phyloP scores from a whole-genome alignment of 2,329 filamentous ascomycete genomes.

The Lojkania enalia region DNA sequence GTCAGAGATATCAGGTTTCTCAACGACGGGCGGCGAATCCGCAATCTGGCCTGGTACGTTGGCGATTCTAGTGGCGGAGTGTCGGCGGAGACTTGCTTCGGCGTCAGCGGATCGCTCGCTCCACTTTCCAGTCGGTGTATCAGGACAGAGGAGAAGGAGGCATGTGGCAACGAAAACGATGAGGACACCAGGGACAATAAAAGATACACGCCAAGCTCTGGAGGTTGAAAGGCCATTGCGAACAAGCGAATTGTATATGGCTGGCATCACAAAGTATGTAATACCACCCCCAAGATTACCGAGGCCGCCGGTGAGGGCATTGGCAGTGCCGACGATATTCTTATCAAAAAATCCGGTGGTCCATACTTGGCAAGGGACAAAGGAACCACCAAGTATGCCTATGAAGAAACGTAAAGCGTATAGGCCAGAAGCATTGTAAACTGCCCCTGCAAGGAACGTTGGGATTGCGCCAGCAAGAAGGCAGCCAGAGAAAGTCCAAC shows the following conservation, averaged over 20 bases:
- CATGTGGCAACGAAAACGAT: constrained; percentile 65
- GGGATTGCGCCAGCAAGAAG: constrained; percentile 78
- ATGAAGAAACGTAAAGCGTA: constrained; percentile 76
- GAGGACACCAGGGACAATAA: constrained; percentile 78
- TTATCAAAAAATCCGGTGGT: constrained; percentile 90
- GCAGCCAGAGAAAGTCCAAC: constrained; percentile 73
- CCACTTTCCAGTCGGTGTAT: constrained; percentile 82
- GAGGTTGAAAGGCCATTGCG: constrained; percentile 61
- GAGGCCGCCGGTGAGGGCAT: constrained; percentile 71
- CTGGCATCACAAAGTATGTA: constrained; percentile 77
- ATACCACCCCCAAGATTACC: constrained; percentile 34
- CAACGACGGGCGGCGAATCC: constrained; percentile 46
- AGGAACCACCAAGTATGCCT: constrained; percentile 73
- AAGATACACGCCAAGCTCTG: constrained; percentile 78
- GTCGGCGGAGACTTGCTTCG: constrained; percentile 55
- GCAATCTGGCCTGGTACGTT: constrained; percentile 54
- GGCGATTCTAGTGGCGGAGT: constrained; percentile 19
- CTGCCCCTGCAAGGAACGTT: constrained; percentile 76
- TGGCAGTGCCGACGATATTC: constrained; percentile 89
- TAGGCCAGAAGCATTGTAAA: constrained; percentile 67
- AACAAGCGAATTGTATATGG: constrained; percentile 74
- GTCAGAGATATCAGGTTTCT: constrained; percentile 34
- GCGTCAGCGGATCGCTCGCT: constrained; percentile 65
- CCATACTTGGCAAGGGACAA: constrained; percentile 88
- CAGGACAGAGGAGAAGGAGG: constrained; percentile 73